phyloP scores from a whole-genome alignment of 1,284 basidiomycete genomes.

The Fomitopsis palustris region DNA sequence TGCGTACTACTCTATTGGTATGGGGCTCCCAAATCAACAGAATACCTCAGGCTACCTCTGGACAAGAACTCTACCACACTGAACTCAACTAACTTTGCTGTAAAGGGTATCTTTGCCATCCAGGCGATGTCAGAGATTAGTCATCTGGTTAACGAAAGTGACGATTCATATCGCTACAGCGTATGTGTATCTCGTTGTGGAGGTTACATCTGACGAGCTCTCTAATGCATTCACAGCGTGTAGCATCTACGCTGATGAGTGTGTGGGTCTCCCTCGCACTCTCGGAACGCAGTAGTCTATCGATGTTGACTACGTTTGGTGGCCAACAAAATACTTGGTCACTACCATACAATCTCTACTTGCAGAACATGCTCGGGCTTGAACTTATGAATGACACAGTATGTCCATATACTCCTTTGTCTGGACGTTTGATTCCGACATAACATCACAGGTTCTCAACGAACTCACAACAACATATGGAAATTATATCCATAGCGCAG shows the following conservation, averaged over 20 bases:
- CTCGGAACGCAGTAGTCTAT: conserved; percentile 30
- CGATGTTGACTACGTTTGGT: conserved; percentile 37
- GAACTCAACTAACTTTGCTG: conserved; percentile 74
- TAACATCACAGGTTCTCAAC: background rate
- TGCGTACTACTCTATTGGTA: conserved; percentile 25
- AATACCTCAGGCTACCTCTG: conserved; percentile 48
- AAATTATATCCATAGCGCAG: background rate
- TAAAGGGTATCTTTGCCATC: conserved; percentile 70
- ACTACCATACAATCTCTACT: conserved; percentile 63
- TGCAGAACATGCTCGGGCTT: conserved; percentile 49
- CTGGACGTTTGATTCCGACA: background rate
- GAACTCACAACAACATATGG: background rate
- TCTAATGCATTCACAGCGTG: conserved; percentile 5
- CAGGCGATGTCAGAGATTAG: conserved; percentile 61
- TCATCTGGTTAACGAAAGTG: conserved; percentile 41
- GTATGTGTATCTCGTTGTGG: conserved; percentile 28
- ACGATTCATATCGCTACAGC: conserved; percentile 44
- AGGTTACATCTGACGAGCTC: background rate
- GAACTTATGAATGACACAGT: conserved; percentile 19
- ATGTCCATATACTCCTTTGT: background rate
- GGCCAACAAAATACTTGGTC: conserved; percentile 46
- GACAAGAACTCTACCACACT: conserved; percentile 34
- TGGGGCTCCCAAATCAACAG: background rate
- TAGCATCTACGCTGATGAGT: conserved; percentile 17
- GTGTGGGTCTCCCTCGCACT: conserved; percentile 28